These are phyloP conservation scores for Camellia granthamiana DNA, from an alignment of 148 eudicot genomes.

Conservation along the genomic window DNA sequence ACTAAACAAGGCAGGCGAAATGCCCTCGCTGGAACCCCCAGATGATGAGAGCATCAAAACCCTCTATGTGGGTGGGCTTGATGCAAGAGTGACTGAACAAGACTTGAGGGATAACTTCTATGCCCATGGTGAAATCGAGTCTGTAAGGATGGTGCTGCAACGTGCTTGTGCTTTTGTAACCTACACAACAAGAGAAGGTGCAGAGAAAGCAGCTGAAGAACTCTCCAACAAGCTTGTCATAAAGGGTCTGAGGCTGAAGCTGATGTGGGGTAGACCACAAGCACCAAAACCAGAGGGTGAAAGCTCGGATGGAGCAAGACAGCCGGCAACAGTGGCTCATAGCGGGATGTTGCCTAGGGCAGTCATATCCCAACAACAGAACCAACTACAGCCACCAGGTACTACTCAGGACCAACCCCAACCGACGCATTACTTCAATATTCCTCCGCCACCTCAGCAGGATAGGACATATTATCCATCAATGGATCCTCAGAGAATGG, in stretches of 20 bases:
- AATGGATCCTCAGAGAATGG: constrained; percentile 99
- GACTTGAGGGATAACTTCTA: constrained; percentile 88
- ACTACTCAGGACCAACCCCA: constrained; percentile 51
- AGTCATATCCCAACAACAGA: constrained; percentile 87
- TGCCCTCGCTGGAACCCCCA: constrained; percentile 84
- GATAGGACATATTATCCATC: constrained; percentile 78
- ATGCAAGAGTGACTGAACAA: constrained; percentile 77
- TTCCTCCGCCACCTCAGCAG: constrained; percentile 74
- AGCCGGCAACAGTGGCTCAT: constrained; percentile 61
- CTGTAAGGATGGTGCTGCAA: constrained; percentile 75
- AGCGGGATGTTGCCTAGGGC: constrained; percentile 93
- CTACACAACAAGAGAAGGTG: constrained; percentile 93
- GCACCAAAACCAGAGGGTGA: constrained; percentile 69
- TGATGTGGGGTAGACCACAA: constrained; percentile 96
- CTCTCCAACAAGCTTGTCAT: constrained; percentile 91
- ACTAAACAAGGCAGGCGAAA: constrained; percentile 90
- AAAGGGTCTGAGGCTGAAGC: constrained; percentile 81
- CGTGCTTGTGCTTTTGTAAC: constrained; percentile 94
- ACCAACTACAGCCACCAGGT: constrained; percentile 67
- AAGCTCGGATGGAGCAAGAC: constrained; percentile 49
- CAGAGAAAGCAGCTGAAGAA: constrained; percentile 96
- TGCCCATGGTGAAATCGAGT: constrained; percentile 96
- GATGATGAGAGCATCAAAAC: constrained; percentile 93
- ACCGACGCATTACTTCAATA: constrained; percentile 69
- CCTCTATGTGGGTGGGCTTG: constrained; percentile 90